phyloP scores from a whole-genome alignment of 2,329 filamentous ascomycete genomes.

The Aspergillus phoenicis region DNA sequence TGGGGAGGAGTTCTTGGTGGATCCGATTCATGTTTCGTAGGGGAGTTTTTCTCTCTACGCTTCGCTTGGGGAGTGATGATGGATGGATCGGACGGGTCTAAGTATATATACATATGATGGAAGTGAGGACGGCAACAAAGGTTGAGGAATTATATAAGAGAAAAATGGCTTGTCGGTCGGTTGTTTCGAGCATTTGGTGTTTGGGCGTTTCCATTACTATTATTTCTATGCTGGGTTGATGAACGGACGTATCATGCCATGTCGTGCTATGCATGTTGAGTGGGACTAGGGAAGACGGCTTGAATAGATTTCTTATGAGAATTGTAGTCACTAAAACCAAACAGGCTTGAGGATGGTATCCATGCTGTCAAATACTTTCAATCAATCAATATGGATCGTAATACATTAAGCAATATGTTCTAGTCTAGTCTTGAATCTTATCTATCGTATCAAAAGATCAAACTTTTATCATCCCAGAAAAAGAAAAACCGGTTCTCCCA shows the following conservation, averaged over 20 bases:
- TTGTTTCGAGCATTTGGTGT: conserved; percentile 20
- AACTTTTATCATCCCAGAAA: background rate
- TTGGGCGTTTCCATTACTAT: conserved; percentile 12
- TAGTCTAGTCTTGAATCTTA: background rate
- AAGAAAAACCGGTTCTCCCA: background rate
- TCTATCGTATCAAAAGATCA: background rate
- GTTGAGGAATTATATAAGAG: background rate
- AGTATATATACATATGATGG: background rate
- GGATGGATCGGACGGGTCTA: background rate
- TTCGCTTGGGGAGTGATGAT: background rate
- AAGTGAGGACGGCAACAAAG: background rate
- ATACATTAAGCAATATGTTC: conserved; percentile 5
- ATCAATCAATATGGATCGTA: background rate
- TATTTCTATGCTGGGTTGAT: background rate
- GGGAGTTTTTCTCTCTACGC: background rate
- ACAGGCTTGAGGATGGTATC: background rate
- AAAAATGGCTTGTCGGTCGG: background rate
- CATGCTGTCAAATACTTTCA: background rate
- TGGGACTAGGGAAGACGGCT: background rate
- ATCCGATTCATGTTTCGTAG: conserved; percentile 76
- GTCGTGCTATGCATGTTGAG: background rate
- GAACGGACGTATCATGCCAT: too few relatives aligned
- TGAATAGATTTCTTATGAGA: background rate
- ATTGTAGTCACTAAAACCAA: too few relatives aligned
- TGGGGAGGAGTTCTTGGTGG: conserved; percentile 76